Conservation (phyloP, 1,139 yeast species). For the Sugiyamaella xylanicola region DNA sequence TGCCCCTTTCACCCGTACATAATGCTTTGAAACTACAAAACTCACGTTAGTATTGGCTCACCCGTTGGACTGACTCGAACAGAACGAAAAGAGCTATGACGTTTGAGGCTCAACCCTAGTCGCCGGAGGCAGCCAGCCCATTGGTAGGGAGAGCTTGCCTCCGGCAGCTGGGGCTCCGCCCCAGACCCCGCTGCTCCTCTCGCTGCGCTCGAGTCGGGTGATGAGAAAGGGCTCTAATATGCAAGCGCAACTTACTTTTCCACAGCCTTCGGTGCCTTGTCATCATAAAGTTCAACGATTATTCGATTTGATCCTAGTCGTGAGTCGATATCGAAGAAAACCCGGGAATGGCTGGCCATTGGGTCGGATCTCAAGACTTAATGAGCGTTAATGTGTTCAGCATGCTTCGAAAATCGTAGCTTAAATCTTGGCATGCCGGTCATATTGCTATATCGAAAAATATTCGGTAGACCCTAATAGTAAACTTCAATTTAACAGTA, state of each 20-base stretch:
- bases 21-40: constrained; percentile 35
- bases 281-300: constrained; percentile 57
- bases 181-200: too few species aligned
- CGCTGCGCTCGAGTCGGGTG: too few species aligned
- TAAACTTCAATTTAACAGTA: too few species aligned
- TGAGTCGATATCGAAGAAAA: constrained; percentile 61
- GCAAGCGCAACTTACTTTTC: constrained; percentile 53
- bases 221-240: too few species aligned
- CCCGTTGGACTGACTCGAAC: too few species aligned
- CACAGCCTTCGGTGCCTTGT: constrained; percentile 61
- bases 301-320: constrained; percentile 59
- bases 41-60: constrained; percentile 12
- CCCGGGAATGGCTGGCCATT: constrained; percentile 34
- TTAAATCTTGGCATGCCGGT: too few species aligned
- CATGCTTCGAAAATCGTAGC: background rate
- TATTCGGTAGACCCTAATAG: too few species aligned
- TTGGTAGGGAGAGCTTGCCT: constrained; percentile 30
- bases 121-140: constrained; percentile 42
- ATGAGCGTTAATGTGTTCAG: too few species aligned
- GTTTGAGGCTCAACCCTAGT: background rate
- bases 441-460: too few species aligned
- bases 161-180: too few species aligned
- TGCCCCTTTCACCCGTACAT: constrained; percentile 37
- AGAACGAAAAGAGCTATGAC: too few species aligned
- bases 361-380: too few species aligned